phyloP scores from a whole-genome alignment of 805 yeast genomes.

The Candida multigemmis region DNA sequence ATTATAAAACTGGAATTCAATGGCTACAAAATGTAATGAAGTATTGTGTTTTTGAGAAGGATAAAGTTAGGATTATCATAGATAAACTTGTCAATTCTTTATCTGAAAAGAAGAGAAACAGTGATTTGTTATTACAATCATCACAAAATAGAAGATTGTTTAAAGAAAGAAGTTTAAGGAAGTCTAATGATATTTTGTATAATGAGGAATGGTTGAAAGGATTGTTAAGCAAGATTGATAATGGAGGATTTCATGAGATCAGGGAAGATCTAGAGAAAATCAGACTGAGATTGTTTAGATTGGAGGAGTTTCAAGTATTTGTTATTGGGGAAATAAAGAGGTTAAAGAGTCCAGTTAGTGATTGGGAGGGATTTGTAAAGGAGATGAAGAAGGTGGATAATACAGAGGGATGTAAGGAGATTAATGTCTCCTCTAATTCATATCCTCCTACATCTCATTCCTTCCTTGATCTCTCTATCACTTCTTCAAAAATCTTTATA shows the following conservation, averaged over 20 bases:
- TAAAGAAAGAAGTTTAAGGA: slow-evolving; percentile 52
- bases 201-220: slow-evolving; percentile 49
- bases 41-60: slow-evolving; percentile 61
- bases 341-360: slow-evolving; percentile 45
- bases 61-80: slow-evolving; percentile 56
- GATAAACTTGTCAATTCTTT: slow-evolving; percentile 53
- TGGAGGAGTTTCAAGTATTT: slow-evolving; percentile 55
- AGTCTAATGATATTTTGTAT: slow-evolving; percentile 55
- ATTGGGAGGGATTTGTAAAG: slow-evolving; percentile 41
- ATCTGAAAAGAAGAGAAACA: slow-evolving; percentile 57
- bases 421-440: no score
- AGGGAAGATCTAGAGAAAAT: slow-evolving; percentile 42
- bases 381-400: slow-evolving; percentile 8
- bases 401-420: slow-evolving; percentile 4
- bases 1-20: slow-evolving; percentile 60
- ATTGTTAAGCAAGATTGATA: slow-evolving; percentile 37
- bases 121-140: slow-evolving; percentile 56
- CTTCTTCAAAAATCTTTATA: slow-evolving; percentile 48
- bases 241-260: slow-evolving; percentile 43
- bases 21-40: slow-evolving; percentile 69
- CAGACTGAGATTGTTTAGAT: slow-evolving; percentile 41
- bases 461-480: slow-evolving; percentile 42
- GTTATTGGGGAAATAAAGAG: slow-evolving; percentile 60
- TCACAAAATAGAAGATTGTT: slow-evolving; percentile 45
- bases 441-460: slow-evolving; percentile 8